Base-by-base conservation (phyloP, 805 yeast genomes). In the Candida ulmi region DNA sequence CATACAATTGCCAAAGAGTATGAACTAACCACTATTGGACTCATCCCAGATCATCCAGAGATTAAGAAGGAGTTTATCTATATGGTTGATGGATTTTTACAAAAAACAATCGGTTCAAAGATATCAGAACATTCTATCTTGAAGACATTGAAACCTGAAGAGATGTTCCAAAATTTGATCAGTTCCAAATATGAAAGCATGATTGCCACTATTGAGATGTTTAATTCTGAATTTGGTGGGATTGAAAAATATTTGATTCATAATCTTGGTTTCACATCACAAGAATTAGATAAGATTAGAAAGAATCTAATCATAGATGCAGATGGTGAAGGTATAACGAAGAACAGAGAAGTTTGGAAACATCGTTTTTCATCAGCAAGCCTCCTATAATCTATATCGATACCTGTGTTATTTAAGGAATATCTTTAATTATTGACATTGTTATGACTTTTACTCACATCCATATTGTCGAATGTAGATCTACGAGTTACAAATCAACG, bases 1-100 rank as follows among this genome's bases (percentile, higher is more conserved):
- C 74, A 76, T 46, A 74, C 78, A 1, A 68, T 86, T 29, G 78
- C 87, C 1, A 72, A 78, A 46, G 96, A 87, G 53, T 88, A 85
- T 52, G 93, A 83, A 55, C 62, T 87, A 51, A 83, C 95, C 1
- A 68, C 81, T 0, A 55, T 72, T 34, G 95, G 95, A 0, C 61
- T 83, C 37, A 48, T 46, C 36, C 78, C 83, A 2, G 76, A 74
- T 32, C 41, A 60, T 50, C 17, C 41, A 35, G 15, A 50, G 38
- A 35, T 45, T 16, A 40, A 44, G 49, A 18, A 37, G 36, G 41
- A 62, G 49, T 37, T 47, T 59, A 16, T 51, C 48, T 9, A 42
- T 43, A 26, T 37, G 46, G 11, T 44, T 17, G 30, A 38, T 30
- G 38, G 41, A 18, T 32, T 43, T 7, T 21, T 39, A 19, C 28